Conservation (phyloP, 495 filamentous ascomycete species). For the Annulohypoxylon nitens region DNA sequence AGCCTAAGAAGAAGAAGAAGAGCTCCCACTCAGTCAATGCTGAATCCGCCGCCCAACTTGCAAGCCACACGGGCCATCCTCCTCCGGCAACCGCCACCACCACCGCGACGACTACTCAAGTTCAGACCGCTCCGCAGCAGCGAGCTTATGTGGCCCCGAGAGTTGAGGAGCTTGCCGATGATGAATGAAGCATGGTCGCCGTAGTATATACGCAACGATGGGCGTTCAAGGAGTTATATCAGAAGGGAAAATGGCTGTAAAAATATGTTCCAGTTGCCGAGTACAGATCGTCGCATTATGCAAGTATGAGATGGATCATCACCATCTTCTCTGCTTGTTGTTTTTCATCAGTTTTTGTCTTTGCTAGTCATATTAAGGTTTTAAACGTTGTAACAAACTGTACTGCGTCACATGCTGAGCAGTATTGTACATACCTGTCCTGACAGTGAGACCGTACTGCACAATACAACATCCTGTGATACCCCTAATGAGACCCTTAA, state of each 20-base stretch:
- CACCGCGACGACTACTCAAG: slow-evolving; percentile 66
- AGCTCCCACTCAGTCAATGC: slow-evolving; percentile 55
- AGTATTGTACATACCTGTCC: not conserved
- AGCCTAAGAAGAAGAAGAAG: slow-evolving; percentile 77
- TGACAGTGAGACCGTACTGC: not conserved
- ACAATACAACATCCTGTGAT: not conserved
- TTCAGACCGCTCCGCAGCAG: slow-evolving; percentile 60
- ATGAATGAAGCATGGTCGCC: slow-evolving; percentile 54
- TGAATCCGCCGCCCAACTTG: slow-evolving; percentile 60
- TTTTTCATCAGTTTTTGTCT: not conserved
- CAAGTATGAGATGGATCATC: slow-evolving; percentile 23
- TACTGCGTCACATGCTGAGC: not conserved
- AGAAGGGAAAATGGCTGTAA: slow-evolving; percentile 36
- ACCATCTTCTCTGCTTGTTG: slow-evolving; percentile 5
- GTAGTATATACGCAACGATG: slow-evolving; percentile 36
- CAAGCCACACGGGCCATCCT: slow-evolving; percentile 64
- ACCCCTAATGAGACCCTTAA: not conserved
- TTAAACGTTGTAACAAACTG: not conserved
- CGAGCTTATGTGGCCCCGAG: slow-evolving; percentile 67
- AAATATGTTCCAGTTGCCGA: slow-evolving; percentile 23
- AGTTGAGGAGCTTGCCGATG: slow-evolving; percentile 77
- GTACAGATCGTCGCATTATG: slow-evolving; percentile 21
- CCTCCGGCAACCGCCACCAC: slow-evolving; percentile 70
- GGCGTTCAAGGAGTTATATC: slow-evolving; percentile 44
- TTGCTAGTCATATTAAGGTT: not conserved